Percentiles rank a stretch among this genome's conserved stretches.
Evolutionary conservation across 2,329 filamentous ascomycete species (phyloP).

Genomic region (Alternaria solani): DNA sequence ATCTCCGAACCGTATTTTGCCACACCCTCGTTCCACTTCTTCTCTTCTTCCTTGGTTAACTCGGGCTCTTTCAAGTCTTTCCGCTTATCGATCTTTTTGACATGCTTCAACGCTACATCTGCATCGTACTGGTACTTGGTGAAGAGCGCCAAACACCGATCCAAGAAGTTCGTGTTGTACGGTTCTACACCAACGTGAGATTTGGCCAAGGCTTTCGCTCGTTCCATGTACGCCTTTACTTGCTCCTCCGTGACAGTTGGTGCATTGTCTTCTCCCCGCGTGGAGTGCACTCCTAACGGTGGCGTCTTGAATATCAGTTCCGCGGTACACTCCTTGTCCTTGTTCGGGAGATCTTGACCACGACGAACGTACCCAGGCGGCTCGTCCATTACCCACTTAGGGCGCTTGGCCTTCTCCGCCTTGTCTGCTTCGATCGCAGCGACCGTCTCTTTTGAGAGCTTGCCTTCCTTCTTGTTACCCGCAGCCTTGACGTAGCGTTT

Average conservation of each 20-base stretch:
- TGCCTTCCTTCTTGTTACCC: conserved; percentile 76
- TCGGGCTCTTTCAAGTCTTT: conserved; percentile 85
- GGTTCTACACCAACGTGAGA: conserved; percentile 72
- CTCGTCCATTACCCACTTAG: conserved; percentile 93
- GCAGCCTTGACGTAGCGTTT: conserved; percentile 72
- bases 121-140: conserved; percentile 75
- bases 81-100: conserved; percentile 72
- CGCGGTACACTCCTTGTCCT: conserved; percentile 78
- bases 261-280: conserved; percentile 55
- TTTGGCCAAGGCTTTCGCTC: conserved; percentile 70
- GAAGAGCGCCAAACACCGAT: conserved; percentile 80
- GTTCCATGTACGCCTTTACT: conserved; percentile 79
- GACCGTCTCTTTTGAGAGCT: conserved; percentile 79
- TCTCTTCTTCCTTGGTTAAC: conserved; percentile 77
- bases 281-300: conserved; percentile 56
- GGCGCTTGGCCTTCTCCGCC: conserved; percentile 77
- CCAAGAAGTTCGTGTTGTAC: conserved; percentile 84
- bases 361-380: conserved; percentile 84
- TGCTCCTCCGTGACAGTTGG: conserved; percentile 61
- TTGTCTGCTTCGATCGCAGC: conserved; percentile 85
- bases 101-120: conserved; percentile 72
- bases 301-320: conserved; percentile 82
- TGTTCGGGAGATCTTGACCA: conserved; percentile 78
- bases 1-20: conserved; percentile 91
- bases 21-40: conserved; percentile 92